A percentile compares a stretch with the other conserved stretches of the same genome.
phyloP scores from a whole-genome alignment of 1,284 basidiomycete species.

The Trametes polyzona region DNA sequence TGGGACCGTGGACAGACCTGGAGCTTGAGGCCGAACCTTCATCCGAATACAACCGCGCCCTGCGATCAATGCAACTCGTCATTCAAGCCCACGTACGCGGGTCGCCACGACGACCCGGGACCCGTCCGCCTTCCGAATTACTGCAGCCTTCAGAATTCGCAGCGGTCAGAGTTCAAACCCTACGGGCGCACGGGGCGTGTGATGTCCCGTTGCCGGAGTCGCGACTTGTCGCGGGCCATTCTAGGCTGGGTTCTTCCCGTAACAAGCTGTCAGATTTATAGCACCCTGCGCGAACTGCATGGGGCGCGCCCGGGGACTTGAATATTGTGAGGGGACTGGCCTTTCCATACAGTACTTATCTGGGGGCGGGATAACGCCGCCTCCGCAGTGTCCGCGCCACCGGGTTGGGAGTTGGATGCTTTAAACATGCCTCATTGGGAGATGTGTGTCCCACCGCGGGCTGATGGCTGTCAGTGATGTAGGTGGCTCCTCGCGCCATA shows the following conservation, averaged over 20 bases:
- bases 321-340: neutral
- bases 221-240: neutral
- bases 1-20: too few species aligned
- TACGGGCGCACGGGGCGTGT: neutral
- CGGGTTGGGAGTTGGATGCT: slow-evolving; percentile 2
- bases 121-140: neutral
- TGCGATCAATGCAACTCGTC: slow-evolving; percentile 7
- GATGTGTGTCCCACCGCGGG: slow-evolving; percentile 9
- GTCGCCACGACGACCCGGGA: slow-evolving; percentile 6
- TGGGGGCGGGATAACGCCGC: neutral
- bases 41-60: too few species aligned
- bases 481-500: neutral
- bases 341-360: too few species aligned
- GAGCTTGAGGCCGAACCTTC: too few species aligned
- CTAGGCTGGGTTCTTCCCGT: neutral
- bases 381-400: slow-evolving; percentile 1
- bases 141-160: too few species aligned
- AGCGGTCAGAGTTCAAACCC: neutral
- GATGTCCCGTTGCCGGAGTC: neutral
- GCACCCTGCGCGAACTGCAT: neutral
- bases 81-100: neutral
- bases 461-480: slow-evolving; percentile 15
- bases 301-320: neutral
- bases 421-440: slow-evolving; percentile 11
- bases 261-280: neutral